Conservation (phyloP, 257 asterid species). For the Fraxinus quadrangulata region DNA sequence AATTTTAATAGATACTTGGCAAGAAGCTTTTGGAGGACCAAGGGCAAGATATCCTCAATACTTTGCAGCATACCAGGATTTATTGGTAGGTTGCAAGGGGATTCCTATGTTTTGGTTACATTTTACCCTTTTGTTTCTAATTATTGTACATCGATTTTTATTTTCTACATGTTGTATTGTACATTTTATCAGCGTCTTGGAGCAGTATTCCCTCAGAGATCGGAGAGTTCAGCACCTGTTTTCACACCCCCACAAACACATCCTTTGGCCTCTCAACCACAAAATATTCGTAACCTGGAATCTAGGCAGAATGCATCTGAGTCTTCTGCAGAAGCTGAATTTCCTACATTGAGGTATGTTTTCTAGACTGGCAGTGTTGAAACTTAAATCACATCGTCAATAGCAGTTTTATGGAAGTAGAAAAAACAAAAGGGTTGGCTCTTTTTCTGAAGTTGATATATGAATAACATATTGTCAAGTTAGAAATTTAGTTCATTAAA, state of each 20-base stretch:
- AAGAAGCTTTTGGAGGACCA: constrained; percentile 99
- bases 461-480: constrained; percentile 4
- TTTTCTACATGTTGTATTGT: constrained; percentile 29
- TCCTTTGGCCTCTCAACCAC: constrained; percentile 87
- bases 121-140: constrained; percentile 19
- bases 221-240: constrained; percentile 86
- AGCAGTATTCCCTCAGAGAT: constrained; percentile 93
- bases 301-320: constrained; percentile 65
- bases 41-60: constrained; percentile 91
- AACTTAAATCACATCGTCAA: background rate
- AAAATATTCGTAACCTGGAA: constrained; percentile 72
- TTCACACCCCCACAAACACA: constrained; percentile 94
- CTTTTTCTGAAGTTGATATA: background rate
- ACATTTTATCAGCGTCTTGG: constrained; percentile 79
- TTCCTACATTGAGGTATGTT: constrained; percentile 84
- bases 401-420: background rate
- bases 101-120: constrained; percentile 19
- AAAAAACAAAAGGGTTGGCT: background rate
- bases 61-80: constrained; percentile 92
- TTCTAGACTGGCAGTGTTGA: constrained; percentile 8
- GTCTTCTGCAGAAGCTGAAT: constrained; percentile 91
- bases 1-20: constrained; percentile 98
- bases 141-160: constrained; percentile 19
- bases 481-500: constrained; percentile 4
- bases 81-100: constrained; percentile 56